phyloP scores from a whole-genome alignment of 73 alveolate genomes.

The Durusdinium trenchii region DNA sequence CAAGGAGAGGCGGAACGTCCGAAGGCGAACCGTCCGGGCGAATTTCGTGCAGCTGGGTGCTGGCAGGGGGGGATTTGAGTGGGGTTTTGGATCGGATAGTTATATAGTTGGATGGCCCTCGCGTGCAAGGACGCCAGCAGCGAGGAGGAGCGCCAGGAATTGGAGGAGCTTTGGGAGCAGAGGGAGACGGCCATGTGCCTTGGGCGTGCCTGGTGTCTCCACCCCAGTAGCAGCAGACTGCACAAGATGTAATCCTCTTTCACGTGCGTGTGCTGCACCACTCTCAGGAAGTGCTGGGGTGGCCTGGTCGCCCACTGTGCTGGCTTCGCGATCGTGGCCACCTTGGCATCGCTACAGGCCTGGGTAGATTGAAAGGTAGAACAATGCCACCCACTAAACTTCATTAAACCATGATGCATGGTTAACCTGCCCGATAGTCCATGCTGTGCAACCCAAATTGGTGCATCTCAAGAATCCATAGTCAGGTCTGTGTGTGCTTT shows the following conservation, averaged over 20 bases:
- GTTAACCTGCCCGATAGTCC: no score
- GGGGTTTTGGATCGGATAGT: background rate
- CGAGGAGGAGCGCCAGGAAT: constrained; percentile 68
- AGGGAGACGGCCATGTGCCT: constrained; percentile 78
- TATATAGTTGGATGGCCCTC: background rate
- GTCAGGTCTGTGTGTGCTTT: no score
- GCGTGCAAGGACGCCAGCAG: constrained; percentile 48
- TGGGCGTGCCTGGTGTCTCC: no score
- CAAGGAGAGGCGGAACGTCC: background rate
- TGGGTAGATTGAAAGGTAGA: no score
- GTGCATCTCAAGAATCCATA: no score
- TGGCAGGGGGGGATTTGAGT: background rate
- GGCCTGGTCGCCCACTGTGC: constrained; percentile 92
- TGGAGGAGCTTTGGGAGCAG: constrained; percentile 86
- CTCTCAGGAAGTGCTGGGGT: constrained; percentile 83
- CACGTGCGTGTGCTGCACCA: no score
- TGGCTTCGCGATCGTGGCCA: constrained; percentile 92
- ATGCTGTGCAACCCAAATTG: no score
- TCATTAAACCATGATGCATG: no score
- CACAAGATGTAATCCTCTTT: no score
- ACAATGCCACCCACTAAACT: no score
- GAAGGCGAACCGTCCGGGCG: background rate
- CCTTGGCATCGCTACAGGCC: constrained; percentile 88
- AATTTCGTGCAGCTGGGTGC: background rate
- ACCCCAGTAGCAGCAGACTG: no score